These are phyloP conservation scores for Cytospora chrysosperma DNA, from an alignment of 2,329 filamentous ascomycete genomes.

Conservation along the genomic window DNA sequence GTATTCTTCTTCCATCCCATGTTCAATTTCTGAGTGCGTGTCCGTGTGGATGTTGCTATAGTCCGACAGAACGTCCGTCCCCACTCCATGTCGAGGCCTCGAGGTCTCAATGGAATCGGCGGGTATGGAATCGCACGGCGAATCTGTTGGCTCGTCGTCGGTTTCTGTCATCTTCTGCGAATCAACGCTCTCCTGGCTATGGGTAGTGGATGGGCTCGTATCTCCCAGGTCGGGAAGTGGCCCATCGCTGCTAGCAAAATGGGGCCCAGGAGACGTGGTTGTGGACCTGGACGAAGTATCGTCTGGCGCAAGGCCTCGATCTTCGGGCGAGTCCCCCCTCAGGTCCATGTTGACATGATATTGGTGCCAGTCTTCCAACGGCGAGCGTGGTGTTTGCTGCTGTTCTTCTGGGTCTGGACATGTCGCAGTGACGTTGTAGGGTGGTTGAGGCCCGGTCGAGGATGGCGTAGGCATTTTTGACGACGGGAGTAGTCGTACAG, in stretches of 20 bases:
- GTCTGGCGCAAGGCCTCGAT: not conserved
- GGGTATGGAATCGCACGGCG: slow-evolving; percentile 7
- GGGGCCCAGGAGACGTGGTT: slow-evolving; percentile 45
- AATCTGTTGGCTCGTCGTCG: slow-evolving; percentile 16
- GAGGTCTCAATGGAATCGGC: slow-evolving; percentile 2
- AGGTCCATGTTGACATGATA: not conserved
- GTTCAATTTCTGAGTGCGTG: slow-evolving; percentile 21
- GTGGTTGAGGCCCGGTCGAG: slow-evolving; percentile 18
- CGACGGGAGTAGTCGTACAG: not conserved
- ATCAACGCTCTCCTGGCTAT: not conserved
- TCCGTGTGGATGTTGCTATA: not conserved
- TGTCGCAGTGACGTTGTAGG: slow-evolving; percentile 18
- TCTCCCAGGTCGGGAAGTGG: slow-evolving; percentile 8
- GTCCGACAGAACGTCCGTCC: slow-evolving; percentile 1
- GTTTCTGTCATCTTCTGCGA: slow-evolving; percentile 12
- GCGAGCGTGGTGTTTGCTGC: not conserved
- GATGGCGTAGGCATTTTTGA: slow-evolving; percentile 25
- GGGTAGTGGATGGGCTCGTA: slow-evolving; percentile 8
- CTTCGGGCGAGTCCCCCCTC: not conserved
- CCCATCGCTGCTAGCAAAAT: slow-evolving; percentile 27
- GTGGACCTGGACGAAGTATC: slow-evolving; percentile 36
- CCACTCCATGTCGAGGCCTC: slow-evolving; percentile 20
- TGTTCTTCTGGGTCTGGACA: slow-evolving; percentile 24
- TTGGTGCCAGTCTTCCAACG: slow-evolving; percentile 5
- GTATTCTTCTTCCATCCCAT: slow-evolving; percentile 33